Evolutionary conservation across 805 yeast genomes (phyloP), one percentile per base, ranked within the genome.

Genomic region (Starmerella bombi): DNA sequence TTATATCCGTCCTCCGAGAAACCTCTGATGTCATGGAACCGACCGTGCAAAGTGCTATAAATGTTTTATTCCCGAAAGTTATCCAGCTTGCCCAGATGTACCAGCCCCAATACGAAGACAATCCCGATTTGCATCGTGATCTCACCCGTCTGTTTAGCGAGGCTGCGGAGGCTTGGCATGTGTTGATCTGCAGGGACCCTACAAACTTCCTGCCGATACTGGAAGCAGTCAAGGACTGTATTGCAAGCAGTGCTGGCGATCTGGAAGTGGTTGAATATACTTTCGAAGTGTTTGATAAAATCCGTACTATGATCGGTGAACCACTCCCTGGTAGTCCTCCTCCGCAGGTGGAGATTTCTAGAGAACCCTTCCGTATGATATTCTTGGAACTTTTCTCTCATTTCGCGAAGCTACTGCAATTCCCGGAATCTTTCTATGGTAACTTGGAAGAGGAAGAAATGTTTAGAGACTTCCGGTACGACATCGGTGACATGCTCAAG

Each of bases 161-260:
- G 51, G 93, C 96, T 2, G 94, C 94, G 42, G 96, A 85, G 61
- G 72, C 93, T 1, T 91, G 98, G 98, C 91, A 84, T 59, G 80
- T 81, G 25, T 65, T 81, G 25, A 75, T 91, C 37, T 84, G 88
- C 5, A 74, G 74, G 51, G 64, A 70, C 39, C 91, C 96, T 0
- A 61, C 60, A 34, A 70, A 71, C 34, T 86, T 81, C 62, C 70
- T 72, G 48, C 80, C 80, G 1, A 62, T 91, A 52, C 86, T 86
- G 16, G 76, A 74, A 43, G 74, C 82, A 5, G 59, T 88, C 18
- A 66, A 84, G 33, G 74, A 76, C 46, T 72, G 86, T 46, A 69
- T 93, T 19, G 68, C 77, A 30, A 74, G 74, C 48, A 23, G 25
- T 15, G 25, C 9, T 9, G 82, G 80, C 37, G 96, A 88, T 59